Base-by-base conservation (phyloP, 768 basidiomycete genomes). In the Roridomyces roridus region DNA sequence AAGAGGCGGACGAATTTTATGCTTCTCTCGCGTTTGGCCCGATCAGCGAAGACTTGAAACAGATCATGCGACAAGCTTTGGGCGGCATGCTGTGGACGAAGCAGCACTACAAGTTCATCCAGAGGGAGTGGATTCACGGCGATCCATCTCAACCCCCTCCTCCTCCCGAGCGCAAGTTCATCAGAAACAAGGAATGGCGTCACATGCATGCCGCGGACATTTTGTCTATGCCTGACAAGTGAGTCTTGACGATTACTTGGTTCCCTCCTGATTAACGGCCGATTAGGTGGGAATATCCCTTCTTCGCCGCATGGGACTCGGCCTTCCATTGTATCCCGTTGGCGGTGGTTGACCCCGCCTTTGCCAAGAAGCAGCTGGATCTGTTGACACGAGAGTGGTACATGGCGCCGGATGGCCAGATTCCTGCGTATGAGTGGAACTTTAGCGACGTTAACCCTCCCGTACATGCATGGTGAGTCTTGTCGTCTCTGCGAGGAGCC, bases 251-350 rank as follows among this genome's bases (percentile, higher is more conserved):
- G 0, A 21, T n/a, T 46, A 5, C 7, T 47, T 23, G 43, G 40
- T 20, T 26, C 36, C 35, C 35, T 49, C 34, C 57, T 50, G 34
- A 34, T 29, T 42, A 21, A 42, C 43, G 56, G 58, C 42, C 45
- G 44, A 5, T 28, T 48, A 92, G 89, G 71, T 92, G 97, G 97
- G 97, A 99, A 74, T 98, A 98, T 70, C 97, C 97, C 0, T 98
- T 97, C 82, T 98, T 99, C 67, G 96, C 96, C 0, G 96, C 96
- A 46, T 96, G 94, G 94, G 93, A 96, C 70, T 94, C 91, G 0
- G 97, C 97, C n/a, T 99, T 99, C 80, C 97, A 99, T 69, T 98
- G 96, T 67, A 94, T 99, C 62, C 97, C 97, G 0, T 84, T 99
- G 14, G 97, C 97, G 11, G 85, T 98, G 60, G 91, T 99, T 26